These are phyloP conservation scores for Bothriochloa decipiens DNA, from an alignment of 176 grass and related monocot species.

Conservation along the genomic window DNA sequence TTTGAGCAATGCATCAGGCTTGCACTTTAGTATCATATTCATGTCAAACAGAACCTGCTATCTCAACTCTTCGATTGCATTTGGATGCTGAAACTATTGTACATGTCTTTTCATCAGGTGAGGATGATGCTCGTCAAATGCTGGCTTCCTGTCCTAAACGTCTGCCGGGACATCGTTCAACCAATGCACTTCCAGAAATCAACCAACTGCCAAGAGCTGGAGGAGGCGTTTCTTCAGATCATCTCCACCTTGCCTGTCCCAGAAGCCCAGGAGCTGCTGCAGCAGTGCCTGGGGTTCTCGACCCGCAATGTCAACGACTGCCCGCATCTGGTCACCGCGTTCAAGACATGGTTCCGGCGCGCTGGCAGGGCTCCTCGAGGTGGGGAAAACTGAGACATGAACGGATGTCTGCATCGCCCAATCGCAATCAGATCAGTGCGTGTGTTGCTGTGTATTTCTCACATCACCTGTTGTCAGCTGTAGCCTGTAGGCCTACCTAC, in stretches of 20 bases:
- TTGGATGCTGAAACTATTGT: neutral
- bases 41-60: neutral
- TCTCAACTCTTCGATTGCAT: neutral
- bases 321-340: conserved; percentile 39
- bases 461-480: neutral
- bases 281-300: conserved; percentile 78
- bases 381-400: conserved; percentile 24
- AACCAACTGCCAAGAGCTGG: conserved; percentile 65
- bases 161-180: conserved; percentile 65
- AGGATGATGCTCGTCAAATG: conserved; percentile 70
- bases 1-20: neutral
- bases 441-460: neutral
- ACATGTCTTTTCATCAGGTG: conserved; percentile 46
- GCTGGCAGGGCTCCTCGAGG: conserved; percentile 29
- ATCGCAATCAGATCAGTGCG: too few species aligned
- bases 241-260: conserved; percentile 71
- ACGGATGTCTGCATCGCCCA: neutral
- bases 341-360: conserved; percentile 50
- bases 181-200: conserved; percentile 58
- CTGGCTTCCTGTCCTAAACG: conserved; percentile 90
- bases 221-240: conserved; percentile 80
- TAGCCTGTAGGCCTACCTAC: conserved; percentile 13
- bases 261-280: conserved; percentile 74
- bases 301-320: conserved; percentile 58
- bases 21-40: neutral